These are phyloP conservation scores for Phylloporus rhodoxanthus DNA, from an alignment of 768 basidiomycete genomes.

Conservation along the genomic window DNA sequence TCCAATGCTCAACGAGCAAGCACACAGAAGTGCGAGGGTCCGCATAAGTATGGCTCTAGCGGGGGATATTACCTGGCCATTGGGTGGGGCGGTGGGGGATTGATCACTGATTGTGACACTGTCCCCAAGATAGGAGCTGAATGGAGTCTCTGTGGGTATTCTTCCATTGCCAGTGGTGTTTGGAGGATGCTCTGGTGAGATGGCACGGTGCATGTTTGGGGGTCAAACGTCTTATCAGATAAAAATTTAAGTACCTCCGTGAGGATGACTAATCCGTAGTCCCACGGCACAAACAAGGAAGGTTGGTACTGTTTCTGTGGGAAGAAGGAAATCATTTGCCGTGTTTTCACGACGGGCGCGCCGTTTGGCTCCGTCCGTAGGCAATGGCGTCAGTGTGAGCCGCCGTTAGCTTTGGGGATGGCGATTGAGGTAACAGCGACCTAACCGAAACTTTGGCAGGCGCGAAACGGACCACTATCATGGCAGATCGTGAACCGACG, in stretches of 20 bases:
- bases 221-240: conserved; percentile 20
- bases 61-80: conserved; percentile 17
- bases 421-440: too few relatives aligned
- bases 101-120: neutral
- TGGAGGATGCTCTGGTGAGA: neutral
- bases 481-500: too few relatives aligned
- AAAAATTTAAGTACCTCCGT: conserved; percentile 6
- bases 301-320: neutral
- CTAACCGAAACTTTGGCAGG: too few relatives aligned
- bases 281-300: neutral
- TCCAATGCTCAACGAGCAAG: conserved; percentile 69
- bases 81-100: neutral
- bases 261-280: conserved; percentile 17
- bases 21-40: conserved; percentile 58
- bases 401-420: too few relatives aligned
- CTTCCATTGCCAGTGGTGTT: neutral
- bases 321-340: neutral
- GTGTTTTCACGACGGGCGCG: too few relatives aligned
- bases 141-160: neutral
- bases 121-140: neutral
- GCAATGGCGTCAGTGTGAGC: too few relatives aligned
- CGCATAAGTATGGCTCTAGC: conserved; percentile 46
- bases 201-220: conserved; percentile 1
- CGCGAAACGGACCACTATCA: too few relatives aligned
- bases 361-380: too few relatives aligned